phyloP scores from a whole-genome alignment of 768 basidiomycete species.

The Naganishia onofrii region DNA sequence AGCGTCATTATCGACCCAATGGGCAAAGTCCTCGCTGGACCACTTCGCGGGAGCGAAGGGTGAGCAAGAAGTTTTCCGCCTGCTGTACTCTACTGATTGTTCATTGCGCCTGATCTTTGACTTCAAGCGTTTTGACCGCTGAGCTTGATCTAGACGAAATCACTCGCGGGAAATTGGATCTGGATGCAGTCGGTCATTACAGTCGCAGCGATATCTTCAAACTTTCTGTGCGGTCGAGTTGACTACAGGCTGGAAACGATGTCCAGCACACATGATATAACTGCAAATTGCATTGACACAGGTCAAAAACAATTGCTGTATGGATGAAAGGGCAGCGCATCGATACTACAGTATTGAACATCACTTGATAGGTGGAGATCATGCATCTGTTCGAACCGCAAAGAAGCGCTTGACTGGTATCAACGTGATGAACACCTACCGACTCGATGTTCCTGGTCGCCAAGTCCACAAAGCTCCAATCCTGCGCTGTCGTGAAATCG shows the following conservation, averaged over 20 bases:
- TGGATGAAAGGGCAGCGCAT: too few species aligned
- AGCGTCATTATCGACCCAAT: constrained; percentile 63
- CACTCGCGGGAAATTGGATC: constrained; percentile 62
- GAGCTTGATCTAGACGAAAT: constrained; percentile 64
- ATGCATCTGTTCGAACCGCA: too few species aligned
- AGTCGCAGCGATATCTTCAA: constrained; percentile 53
- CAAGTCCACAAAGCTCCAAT: too few species aligned
- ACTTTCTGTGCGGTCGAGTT: constrained; percentile 26
- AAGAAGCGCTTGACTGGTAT: too few species aligned
- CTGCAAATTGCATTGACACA: too few species aligned
- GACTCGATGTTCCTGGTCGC: too few species aligned
- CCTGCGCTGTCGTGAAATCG: too few species aligned
- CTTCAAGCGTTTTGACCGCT: constrained; percentile 44
- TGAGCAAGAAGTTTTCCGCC: constrained; percentile 49
- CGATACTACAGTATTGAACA: too few species aligned
- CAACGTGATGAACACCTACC: too few species aligned
- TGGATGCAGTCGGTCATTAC: constrained; percentile 66
- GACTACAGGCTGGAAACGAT: not conserved
- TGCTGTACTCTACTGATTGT: not conserved
- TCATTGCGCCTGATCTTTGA: not conserved
- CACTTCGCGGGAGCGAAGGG: constrained; percentile 59
- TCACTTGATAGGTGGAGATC: too few species aligned
- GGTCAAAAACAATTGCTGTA: too few species aligned
- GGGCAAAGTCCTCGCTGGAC: constrained; percentile 63
- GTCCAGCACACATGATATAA: too few species aligned